These are phyloP conservation scores for Pseudogymnoascus verrucosus DNA, from an alignment of 2,329 filamentous ascomycete genomes.

Conservation along the genomic window DNA sequence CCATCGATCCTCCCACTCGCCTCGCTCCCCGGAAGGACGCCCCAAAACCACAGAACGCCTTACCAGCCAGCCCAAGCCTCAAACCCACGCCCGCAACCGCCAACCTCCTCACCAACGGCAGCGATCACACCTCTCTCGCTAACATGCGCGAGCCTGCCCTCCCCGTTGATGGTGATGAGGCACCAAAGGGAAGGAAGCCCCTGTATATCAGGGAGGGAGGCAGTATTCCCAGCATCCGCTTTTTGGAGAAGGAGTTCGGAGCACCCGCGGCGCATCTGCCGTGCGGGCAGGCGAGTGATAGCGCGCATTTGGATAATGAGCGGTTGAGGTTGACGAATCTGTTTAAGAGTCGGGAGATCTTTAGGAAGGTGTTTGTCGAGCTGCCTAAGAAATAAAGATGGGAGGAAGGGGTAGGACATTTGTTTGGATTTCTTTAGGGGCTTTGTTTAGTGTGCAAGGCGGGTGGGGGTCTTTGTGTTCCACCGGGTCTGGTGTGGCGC, in stretches of 20 bases:
- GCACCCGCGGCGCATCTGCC: slow-evolving; percentile 89
- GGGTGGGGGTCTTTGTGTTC: not conserved
- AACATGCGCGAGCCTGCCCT: slow-evolving; percentile 13
- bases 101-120: slow-evolving; percentile 41
- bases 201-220: slow-evolving; percentile 94
- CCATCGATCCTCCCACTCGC: slow-evolving; percentile 31
- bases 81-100: slow-evolving; percentile 42
- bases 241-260: slow-evolving; percentile 86
- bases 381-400: slow-evolving; percentile 24
- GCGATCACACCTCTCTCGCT: slow-evolving; percentile 27
- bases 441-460: not conserved
- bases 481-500: not conserved
- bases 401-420: not conserved
- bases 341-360: slow-evolving; percentile 86
- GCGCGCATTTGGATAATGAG: slow-evolving; percentile 92
- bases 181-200: slow-evolving; percentile 45
- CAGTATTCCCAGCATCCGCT: slow-evolving; percentile 88
- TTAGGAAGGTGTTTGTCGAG: slow-evolving; percentile 66
- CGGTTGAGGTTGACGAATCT: slow-evolving; percentile 80
- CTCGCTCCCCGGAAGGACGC: slow-evolving; percentile 27
- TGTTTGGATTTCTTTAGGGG: not conserved
- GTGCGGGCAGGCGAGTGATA: slow-evolving; percentile 89
- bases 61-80: slow-evolving; percentile 20
- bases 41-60: slow-evolving; percentile 15
- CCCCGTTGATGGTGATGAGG: not conserved